Conservation (phyloP, 345 rosid species). For the Syzygium aqueum region DNA sequence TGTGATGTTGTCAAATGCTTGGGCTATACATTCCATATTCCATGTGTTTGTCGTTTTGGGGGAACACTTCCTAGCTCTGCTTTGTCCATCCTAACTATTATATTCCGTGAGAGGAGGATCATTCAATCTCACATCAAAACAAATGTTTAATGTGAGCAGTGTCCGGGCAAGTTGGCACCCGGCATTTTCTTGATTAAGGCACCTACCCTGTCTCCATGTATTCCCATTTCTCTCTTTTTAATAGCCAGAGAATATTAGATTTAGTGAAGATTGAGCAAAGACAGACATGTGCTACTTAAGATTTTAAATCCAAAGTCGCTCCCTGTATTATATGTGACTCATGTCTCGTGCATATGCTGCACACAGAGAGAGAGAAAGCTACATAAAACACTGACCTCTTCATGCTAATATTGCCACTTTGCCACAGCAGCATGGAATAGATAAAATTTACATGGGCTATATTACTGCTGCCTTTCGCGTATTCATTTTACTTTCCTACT, state of each 20-base stretch:
- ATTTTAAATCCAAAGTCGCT: slow-evolving; percentile 5
- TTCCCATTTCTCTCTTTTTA: neutral
- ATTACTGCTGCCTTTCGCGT: neutral
- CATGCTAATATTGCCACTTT: neutral
- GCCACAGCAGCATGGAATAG: neutral
- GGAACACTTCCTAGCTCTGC: neutral
- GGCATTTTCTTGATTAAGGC: neutral
- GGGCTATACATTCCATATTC: slow-evolving; percentile 73
- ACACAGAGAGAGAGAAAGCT: neutral
- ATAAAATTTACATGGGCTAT: neutral
- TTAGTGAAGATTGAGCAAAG: slow-evolving; percentile 12
- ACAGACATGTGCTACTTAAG: slow-evolving; percentile 5
- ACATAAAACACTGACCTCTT: neutral
- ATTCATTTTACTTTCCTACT: neutral
- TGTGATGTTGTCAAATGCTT: slow-evolving; percentile 40
- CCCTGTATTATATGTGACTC: neutral
- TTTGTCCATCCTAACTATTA: neutral
- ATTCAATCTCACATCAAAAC: slow-evolving; percentile 6
- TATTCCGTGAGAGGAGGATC: neutral
- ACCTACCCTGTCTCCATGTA: neutral
- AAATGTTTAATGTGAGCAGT: neutral
- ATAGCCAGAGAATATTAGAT: neutral
- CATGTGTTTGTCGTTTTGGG: slow-evolving; percentile 74
- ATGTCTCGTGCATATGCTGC: neutral
- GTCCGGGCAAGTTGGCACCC: neutral